Evolutionary conservation across 1,284 basidiomycete species (phyloP).

Genomic region (Ceratobasidium sp.): DNA sequence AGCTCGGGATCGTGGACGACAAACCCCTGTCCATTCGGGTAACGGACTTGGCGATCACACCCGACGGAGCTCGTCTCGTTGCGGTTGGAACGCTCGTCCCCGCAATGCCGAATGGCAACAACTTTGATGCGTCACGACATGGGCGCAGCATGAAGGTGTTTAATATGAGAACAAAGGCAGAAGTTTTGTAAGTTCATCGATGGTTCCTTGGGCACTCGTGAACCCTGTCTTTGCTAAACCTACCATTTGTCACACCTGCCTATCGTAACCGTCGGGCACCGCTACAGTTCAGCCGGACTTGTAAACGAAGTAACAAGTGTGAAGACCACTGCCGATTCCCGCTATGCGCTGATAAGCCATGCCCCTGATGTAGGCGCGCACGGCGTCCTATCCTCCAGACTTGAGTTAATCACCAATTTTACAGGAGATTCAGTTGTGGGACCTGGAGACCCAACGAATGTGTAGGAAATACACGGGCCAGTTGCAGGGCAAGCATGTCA

Average conservation of each 20-base stretch:
- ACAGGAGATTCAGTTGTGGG: slow-evolving; percentile 91
- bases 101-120: slow-evolving; percentile 42
- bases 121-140: slow-evolving; percentile 31
- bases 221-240: slow-evolving; percentile 36
- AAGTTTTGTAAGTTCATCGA: slow-evolving; percentile 53
- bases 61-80: slow-evolving; percentile 85
- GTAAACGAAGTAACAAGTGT: slow-evolving; percentile 86
- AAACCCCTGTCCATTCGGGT: slow-evolving; percentile 84
- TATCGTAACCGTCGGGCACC: background rate
- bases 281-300: slow-evolving; percentile 70
- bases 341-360: slow-evolving; percentile 88
- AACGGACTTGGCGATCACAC: slow-evolving; percentile 87
- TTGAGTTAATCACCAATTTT: slow-evolving; percentile 35
- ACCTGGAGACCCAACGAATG: slow-evolving; percentile 76
- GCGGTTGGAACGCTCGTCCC: slow-evolving; percentile 78
- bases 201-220: slow-evolving; percentile 13
- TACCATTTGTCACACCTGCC: slow-evolving; percentile 1
- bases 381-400: background rate
- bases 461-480: slow-evolving; percentile 86
- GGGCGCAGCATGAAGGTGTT: slow-evolving; percentile 62
- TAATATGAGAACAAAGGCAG: slow-evolving; percentile 71
- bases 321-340: slow-evolving; percentile 88
- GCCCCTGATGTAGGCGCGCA: slow-evolving; percentile 78
- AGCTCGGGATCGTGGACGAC: slow-evolving; percentile 30
- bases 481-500: slow-evolving; percentile 82